Percentiles rank a stretch among this genome's conserved stretches.
These are phyloP conservation scores for Corchorus capsularis DNA, from an alignment of 345 rosid species.

Conservation along the genomic window DNA sequence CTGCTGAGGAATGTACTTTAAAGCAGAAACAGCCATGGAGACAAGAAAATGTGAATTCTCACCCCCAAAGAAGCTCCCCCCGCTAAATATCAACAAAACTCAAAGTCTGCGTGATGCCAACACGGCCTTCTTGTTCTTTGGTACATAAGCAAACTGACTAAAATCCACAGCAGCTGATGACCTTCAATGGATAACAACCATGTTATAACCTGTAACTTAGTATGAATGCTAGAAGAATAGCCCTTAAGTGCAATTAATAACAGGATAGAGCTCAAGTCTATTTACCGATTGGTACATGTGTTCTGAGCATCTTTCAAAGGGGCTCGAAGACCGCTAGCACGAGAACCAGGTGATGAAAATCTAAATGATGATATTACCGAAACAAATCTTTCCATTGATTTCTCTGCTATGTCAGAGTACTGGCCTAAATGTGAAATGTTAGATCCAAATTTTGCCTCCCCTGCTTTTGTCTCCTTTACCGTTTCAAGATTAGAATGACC, in stretches of 20 bases:
- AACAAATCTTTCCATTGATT: conserved; percentile 76
- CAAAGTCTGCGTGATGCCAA: conserved; percentile 36
- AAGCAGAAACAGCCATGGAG: no score
- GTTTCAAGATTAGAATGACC: conserved; percentile 35
- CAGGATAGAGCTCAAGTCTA: conserved; percentile 3
- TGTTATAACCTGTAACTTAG: conserved; percentile 15
- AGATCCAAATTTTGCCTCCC: conserved; percentile 66
- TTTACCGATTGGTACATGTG: conserved; percentile 52
- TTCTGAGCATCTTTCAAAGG: conserved; percentile 73
- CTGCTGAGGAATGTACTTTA: no score
- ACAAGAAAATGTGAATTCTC: no score
- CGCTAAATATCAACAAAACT: conserved; percentile 10
- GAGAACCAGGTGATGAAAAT: conserved; percentile 67
- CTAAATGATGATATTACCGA: conserved; percentile 71
- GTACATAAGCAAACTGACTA: conserved; percentile 61
- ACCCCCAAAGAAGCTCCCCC: not conserved
- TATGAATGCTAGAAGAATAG: conserved; percentile 1
- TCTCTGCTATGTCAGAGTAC: conserved; percentile 81
- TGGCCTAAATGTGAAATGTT: conserved; percentile 68
- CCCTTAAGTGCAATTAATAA: not conserved
- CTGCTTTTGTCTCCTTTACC: conserved; percentile 24
- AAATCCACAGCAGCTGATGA: conserved; percentile 48
- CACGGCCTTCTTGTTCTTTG: conserved; percentile 36
- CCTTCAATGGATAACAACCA: conserved; percentile 36
- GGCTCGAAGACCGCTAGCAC: conserved; percentile 93